A percentile compares a stretch with the other conserved stretches of the same genome.
These are phyloP conservation scores for Phytopythium helicoides DNA, from an alignment of 352 stramenopile species.

Conservation along the genomic window DNA sequence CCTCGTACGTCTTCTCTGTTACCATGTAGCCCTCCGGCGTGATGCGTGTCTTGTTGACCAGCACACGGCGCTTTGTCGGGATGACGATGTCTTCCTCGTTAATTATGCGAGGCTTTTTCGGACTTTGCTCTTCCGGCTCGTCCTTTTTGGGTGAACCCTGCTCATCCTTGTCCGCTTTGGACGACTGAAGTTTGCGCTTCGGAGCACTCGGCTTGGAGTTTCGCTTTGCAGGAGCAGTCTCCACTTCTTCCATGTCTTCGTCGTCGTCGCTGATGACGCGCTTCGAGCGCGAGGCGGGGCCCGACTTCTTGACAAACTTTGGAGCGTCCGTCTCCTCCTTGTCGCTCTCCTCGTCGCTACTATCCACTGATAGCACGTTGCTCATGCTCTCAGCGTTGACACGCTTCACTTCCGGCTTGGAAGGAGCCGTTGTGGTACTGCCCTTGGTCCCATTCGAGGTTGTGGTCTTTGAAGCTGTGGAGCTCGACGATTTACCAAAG, in stretches of 20 bases:
- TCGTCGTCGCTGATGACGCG: constrained; percentile 75
- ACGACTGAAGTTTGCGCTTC: constrained; percentile 49
- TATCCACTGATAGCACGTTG: constrained; percentile 72
- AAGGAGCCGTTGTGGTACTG: constrained; percentile 14
- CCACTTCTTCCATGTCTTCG: constrained; percentile 41
- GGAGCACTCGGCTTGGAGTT: constrained; percentile 26
- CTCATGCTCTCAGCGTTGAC: constrained; percentile 45
- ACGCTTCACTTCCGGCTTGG: constrained; percentile 34
- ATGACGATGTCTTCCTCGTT: constrained; percentile 33
- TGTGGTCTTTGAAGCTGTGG: constrained; percentile 17
- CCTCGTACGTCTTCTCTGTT: constrained; percentile 72
- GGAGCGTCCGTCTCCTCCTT: constrained; percentile 49
- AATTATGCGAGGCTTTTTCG: constrained; percentile 10
- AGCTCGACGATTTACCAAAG: too few species aligned
- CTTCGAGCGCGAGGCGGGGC: constrained; percentile 29
- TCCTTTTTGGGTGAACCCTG: constrained; percentile 15
- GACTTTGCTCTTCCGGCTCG: constrained; percentile 17
- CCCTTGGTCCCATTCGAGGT: constrained; percentile 11
- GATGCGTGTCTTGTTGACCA: constrained; percentile 72
- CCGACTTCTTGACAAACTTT: constrained; percentile 64
- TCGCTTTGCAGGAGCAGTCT: constrained; percentile 13
- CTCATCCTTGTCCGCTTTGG: constrained; percentile 4
- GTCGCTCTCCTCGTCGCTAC: constrained; percentile 51
- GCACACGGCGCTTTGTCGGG: constrained; percentile 44
- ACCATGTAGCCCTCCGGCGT: constrained; percentile 86